Evolutionary conservation across 768 basidiomycete genomes (phyloP), one percentile per base, ranked within the genome.

Genomic region (Pulveroboletus ravenelii): DNA sequence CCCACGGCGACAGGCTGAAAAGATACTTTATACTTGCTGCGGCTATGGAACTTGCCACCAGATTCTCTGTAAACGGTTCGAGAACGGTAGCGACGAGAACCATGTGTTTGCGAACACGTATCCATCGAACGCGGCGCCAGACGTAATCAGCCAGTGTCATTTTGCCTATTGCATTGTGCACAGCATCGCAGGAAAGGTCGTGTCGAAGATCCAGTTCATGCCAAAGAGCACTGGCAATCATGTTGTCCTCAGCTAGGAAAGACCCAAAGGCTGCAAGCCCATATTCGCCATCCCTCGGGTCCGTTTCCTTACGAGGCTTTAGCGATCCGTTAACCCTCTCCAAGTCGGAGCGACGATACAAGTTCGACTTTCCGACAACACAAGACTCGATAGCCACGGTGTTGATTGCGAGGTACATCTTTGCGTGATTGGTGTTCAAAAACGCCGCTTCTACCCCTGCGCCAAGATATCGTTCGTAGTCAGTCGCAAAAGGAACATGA

Each of bases 371-470:
- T 55, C 96, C 96, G 51, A 96, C 86, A 5, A 98, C 93, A 61
- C 96, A 99, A 1, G 93, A 95, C 48, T 96, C 95, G 38, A 93
- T 71, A 10, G 88, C 90, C 41, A 88, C 72, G 0, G 87, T 80
- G 70, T 95, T 94, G 64, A 97, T 91, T 10, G 93, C 93, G 46
- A 97, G 78, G 62, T 98, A 97, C 89, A 97, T 93, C 70, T 94
- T 98, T 23, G 95, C 92, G 62, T 98, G 96, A 53, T 92, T 97
- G 5, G 93, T 95, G 67, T 97, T 97, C 50, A 99, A 72, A 67
- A 95, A 99, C 0, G 90, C 92, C 53, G 92, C 88, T 71, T 99
- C 96, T 25, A 98, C 74, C 53, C 81, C 76, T 27, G 93, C 84
- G 2, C 96, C 96, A 50, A 93, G 72, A 15, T 75, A 70, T 45